Base-by-base conservation (phyloP, 2,329 filamentous ascomycete species). In the Xylariales sp. region DNA sequence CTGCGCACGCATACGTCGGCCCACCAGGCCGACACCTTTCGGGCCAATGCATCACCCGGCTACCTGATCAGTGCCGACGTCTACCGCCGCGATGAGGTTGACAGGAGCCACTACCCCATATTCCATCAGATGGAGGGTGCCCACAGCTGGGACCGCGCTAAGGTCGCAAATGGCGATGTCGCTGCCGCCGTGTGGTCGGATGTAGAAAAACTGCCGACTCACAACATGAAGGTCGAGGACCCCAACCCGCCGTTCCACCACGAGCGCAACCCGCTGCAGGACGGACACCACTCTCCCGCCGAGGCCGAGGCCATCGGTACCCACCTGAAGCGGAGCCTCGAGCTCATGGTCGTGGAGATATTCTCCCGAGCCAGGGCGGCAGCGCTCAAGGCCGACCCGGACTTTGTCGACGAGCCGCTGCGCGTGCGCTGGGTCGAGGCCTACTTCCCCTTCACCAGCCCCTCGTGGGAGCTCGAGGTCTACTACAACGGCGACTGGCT, bases 111-210 rank as follows among this genome's bases (percentile, higher is more conserved):
- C 65, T 97, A 97, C 63, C 93, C 93, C 1, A 81, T 95, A 41
- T 98, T 98, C 63, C 93, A 98, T 65, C 93, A 98, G 66, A 97
- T 97, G 90, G 93, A 98, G 61, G 91, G 89, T 11, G 91, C 91
- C 7, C 76, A 85, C 50, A 83, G 89, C 38, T 98, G 93, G 91
- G 85, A 93, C 56, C 78, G 88, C 8, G 70, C 58, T 19, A 74
- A 67, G 57, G 76, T 76, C 30, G 71, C 67, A 38, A 68, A 62
- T 42, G 72, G 70, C 14, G 74, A 84, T 46, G 59, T 89, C 14
- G 76, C 76, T 1, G 67, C 77, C 13, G 75, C 78, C 11, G 81
- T 97, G 6, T 77, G 74, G 66, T 72, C 72, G 24, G 88, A 95
- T 54, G 50, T 94, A 19, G 76, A 79, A 37, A 71, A 65, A 38